A percentile compares a stretch with the other conserved stretches of the same genome.
phyloP scores from a whole-genome alignment of 495 filamentous ascomycete genomes.

The Durotheca rogersii region DNA sequence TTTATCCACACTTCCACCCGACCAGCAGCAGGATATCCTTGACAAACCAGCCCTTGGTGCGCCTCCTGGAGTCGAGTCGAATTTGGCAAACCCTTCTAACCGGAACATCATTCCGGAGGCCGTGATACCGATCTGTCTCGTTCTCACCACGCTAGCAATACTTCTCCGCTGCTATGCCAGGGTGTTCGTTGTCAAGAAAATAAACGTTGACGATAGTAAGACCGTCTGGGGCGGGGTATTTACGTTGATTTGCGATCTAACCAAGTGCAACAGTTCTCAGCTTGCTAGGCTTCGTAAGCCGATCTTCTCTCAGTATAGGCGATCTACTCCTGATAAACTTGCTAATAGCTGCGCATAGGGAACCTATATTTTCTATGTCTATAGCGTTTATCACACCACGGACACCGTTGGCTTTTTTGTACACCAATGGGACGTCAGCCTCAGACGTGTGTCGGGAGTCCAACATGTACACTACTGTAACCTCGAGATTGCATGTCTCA shows the following conservation, averaged over 20 bases:
- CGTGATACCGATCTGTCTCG: slow-evolving; percentile 8
- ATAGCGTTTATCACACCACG: background rate
- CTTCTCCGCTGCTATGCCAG: slow-evolving; percentile 13
- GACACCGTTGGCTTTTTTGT: slow-evolving; percentile 19
- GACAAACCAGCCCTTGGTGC: slow-evolving; percentile 23
- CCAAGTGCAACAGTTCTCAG: no score
- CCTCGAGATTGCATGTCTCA: background rate
- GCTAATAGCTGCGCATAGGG: background rate
- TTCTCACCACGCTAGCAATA: slow-evolving; percentile 4
- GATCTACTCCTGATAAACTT: background rate
- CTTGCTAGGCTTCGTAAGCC: background rate
- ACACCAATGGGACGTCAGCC: slow-evolving; percentile 27
- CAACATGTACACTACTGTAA: no score
- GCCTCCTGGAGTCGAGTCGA: slow-evolving; percentile 15
- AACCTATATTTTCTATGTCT: background rate
- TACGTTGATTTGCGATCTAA: no score
- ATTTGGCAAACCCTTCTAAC: slow-evolving; percentile 28
- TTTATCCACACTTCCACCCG: slow-evolving; percentile 7
- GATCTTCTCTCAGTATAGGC: background rate
- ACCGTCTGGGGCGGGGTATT: no score
- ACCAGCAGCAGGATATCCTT: slow-evolving; percentile 7
- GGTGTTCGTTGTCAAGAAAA: slow-evolving; percentile 4
- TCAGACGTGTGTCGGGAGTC: background rate
- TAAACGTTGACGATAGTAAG: slow-evolving; percentile 11
- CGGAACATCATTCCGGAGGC: slow-evolving; percentile 14